Evolutionary conservation across 805 yeast species (phyloP).

Genomic region (Hanseniaspora clermontiae): DNA sequence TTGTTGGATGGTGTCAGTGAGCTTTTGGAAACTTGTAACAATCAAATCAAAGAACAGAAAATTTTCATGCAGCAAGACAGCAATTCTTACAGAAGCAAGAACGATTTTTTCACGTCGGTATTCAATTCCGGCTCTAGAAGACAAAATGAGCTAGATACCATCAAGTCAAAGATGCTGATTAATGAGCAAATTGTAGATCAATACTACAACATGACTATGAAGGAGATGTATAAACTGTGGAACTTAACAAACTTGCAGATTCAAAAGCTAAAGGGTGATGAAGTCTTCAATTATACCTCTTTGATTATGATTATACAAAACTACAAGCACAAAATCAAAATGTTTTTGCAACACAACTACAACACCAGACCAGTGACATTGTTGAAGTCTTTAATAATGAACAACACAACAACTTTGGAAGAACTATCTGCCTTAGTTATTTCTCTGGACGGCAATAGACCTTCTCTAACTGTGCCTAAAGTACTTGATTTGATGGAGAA

Average conservation of each 20-base stretch:
- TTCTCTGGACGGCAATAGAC: conserved; percentile 72
- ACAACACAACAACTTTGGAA: not conserved
- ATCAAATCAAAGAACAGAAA: conserved; percentile 16
- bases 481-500: conserved; percentile 29
- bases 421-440: conserved; percentile 38
- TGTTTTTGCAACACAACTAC: conserved; percentile 50
- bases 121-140: not conserved
- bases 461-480: conserved; percentile 59
- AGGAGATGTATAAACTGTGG: conserved; percentile 55
- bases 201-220: conserved; percentile 50
- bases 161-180: conserved; percentile 28
- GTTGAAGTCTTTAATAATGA: not conserved
- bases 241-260: conserved; percentile 27
- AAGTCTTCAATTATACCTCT: conserved; percentile 28
- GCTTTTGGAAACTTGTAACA: conserved; percentile 31
- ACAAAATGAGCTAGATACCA: not conserved
- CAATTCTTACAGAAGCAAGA: not conserved
- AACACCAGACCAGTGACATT: not conserved
- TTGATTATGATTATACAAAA: conserved; percentile 31
- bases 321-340: conserved; percentile 57
- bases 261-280: conserved; percentile 26
- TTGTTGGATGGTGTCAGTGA: conserved; percentile 52
- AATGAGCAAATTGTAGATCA: conserved; percentile 46
- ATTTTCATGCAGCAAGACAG: not conserved
- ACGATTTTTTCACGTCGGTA: conserved; percentile 6